Evolutionary conservation across 2,329 filamentous ascomycete species (phyloP).

Genomic region (Aspergillus terreus): DNA sequence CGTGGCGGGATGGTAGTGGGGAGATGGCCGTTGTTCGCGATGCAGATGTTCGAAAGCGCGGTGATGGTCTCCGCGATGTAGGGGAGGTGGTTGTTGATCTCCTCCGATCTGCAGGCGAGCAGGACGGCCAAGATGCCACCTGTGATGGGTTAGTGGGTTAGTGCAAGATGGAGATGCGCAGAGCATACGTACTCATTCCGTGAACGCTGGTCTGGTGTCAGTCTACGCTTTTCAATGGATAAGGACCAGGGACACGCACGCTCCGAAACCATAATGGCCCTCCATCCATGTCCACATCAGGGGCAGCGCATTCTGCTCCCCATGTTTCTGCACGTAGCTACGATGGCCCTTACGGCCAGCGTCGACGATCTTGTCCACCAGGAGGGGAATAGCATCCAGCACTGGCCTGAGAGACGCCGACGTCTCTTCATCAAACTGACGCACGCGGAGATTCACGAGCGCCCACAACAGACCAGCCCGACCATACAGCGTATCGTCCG

Average conservation of each 20-base stretch:
- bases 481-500: slow-evolving; percentile 38
- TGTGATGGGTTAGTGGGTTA: slow-evolving; percentile 6
- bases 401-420: slow-evolving; percentile 18
- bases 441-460: slow-evolving; percentile 31
- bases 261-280: slow-evolving; percentile 33
- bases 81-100: slow-evolving; percentile 27
- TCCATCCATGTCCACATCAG: slow-evolving; percentile 41
- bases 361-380: slow-evolving; percentile 32
- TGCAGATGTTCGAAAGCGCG: slow-evolving; percentile 32
- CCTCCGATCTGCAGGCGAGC: slow-evolving; percentile 31
- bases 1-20: slow-evolving; percentile 34
- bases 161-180: background rate
- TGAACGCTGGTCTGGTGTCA: slow-evolving; percentile 23
- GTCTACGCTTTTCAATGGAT: background rate
- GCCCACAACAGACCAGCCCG: slow-evolving; percentile 36
- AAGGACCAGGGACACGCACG: slow-evolving; percentile 24
- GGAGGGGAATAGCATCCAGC: slow-evolving; percentile 25
- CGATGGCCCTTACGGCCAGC: slow-evolving; percentile 29
- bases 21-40: slow-evolving; percentile 34
- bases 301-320: slow-evolving; percentile 29
- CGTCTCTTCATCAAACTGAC: slow-evolving; percentile 19
- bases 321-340: slow-evolving; percentile 28
- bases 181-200: slow-evolving; percentile 18
- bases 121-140: slow-evolving; percentile 37
- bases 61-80: slow-evolving; percentile 36